Evolutionary conservation across 2,329 filamentous ascomycete species (phyloP), one percentile per base, ranked within the genome.

Genomic region (Orbilia blumenaviensis): DNA sequence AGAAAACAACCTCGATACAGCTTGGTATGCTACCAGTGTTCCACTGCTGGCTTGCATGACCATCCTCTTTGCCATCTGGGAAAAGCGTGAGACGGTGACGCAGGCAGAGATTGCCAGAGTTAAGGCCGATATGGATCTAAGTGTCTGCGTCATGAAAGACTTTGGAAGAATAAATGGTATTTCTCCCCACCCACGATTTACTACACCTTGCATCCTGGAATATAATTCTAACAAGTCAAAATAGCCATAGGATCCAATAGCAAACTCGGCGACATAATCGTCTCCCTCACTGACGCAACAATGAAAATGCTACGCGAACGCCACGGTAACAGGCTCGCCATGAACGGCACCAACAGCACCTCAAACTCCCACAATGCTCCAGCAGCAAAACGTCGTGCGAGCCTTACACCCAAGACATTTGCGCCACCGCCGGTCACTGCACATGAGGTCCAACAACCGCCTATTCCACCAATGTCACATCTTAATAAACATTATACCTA

Each of bases 11-110:
- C 83, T 94, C 2, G 92, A 94, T 80, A 92, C 90, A 0, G 92
- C 91, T 0, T 94, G 91, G 91, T 91, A 92, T 79, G 90, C 90
- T 54, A 86, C 89, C 56, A 89, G 91, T 0, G 87, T 92, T 4
- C 92, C 92, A 80, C 86, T 92, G 10, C 88, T 90, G 46, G 90
- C 90, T 25, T 89, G 92, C 68, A 92, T 93, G 79, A 91, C 90
- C 0, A 89, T 88, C 12, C 83, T 94, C 0, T 92, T 91, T 52
- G 88, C 88, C 1, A 87, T 89, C 66, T 92, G 89, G 84, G 88
- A 92, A 80, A 87, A 89, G 54, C 86, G 90, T 29, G 87, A 88
- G 56, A 85, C 87, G 8, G 87, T 88, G 9, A 88, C 87, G 0
- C 83, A 85, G 0, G 84, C 85, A 1, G 88, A 92, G 69, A 83